Conservation (phyloP, 331 rosid genomes). For the Saraca asoca region DNA sequence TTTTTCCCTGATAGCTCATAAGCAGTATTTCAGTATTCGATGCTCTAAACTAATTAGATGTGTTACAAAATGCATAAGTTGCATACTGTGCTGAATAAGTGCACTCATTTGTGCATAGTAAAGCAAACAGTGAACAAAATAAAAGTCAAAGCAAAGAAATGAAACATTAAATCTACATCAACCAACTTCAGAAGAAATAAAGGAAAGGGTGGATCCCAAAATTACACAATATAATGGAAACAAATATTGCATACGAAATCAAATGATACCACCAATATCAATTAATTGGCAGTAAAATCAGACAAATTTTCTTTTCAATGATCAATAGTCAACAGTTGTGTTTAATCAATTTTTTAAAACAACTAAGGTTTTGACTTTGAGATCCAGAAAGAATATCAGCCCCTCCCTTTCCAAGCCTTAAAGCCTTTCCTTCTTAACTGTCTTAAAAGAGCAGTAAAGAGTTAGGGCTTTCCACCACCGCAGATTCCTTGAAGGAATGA, state of each 20-base stretch:
- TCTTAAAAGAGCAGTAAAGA: too few relatives aligned
- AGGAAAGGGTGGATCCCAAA: background rate
- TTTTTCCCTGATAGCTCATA: slow-evolving; percentile 13
- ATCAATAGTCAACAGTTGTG: background rate
- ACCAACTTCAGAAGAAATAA: background rate
- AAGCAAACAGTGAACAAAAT: slow-evolving; percentile 7
- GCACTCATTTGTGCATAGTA: slow-evolving; percentile 22
- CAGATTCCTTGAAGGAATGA: too few relatives aligned
- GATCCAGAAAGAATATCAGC: too few relatives aligned
- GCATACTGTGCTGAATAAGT: slow-evolving; percentile 1
- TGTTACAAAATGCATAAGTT: slow-evolving; percentile 15
- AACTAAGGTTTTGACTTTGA: too few relatives aligned
- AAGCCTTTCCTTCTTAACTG: too few relatives aligned
- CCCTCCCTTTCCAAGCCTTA: too few relatives aligned
- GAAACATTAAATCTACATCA: background rate
- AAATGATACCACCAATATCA: slow-evolving; percentile 11
- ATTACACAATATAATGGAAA: slow-evolving; percentile 17
- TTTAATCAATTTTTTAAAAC: too few relatives aligned
- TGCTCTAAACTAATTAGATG: slow-evolving; percentile 18
- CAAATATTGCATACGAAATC: background rate
- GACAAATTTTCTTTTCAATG: background rate
- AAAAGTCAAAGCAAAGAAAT: slow-evolving; percentile 2
- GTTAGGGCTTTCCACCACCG: too few relatives aligned
- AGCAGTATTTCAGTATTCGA: slow-evolving; percentile 18
- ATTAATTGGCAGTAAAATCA: background rate